Percentiles rank a stretch among this genome's conserved stretches.
phyloP scores from a whole-genome alignment of 2,329 filamentous ascomycete species.

The Cladophialophora yegresii region DNA sequence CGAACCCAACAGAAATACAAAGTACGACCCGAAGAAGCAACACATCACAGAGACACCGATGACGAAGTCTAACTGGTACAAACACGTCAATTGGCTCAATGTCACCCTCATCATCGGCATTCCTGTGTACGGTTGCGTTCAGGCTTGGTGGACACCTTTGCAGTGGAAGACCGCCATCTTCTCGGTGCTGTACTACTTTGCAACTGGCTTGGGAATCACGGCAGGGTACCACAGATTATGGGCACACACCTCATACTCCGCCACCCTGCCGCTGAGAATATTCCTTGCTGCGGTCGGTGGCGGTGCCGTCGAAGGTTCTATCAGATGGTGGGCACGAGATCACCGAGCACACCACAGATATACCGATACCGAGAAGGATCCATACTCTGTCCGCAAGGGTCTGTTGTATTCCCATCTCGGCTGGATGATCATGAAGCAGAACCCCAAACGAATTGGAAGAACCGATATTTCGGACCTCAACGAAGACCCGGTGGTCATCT shows the following conservation, averaged over 20 bases:
- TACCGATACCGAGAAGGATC: conserved; percentile 89
- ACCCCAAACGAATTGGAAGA: conserved; percentile 82
- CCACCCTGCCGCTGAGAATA: conserved; percentile 71
- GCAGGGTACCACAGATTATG: conserved; percentile 80
- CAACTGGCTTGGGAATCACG: conserved; percentile 77
- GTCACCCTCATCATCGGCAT: conserved; percentile 76
- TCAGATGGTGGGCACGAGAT: conserved; percentile 85
- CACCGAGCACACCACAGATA: conserved; percentile 89
- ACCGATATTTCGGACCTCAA: conserved; percentile 88
- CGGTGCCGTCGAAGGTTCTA: conserved; percentile 81
- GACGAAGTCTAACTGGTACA: conserved; percentile 81
- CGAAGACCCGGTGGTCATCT: conserved; percentile 80
- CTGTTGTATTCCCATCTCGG: conserved; percentile 80
- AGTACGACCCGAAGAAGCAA: conserved; percentile 68
- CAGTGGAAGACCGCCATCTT: conserved; percentile 71
- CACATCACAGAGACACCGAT: conserved; percentile 84
- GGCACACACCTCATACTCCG: conserved; percentile 84
- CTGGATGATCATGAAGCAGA: conserved; percentile 94
- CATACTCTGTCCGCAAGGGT: conserved; percentile 87
- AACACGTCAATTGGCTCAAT: conserved; percentile 94
- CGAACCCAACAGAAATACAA: conserved; percentile 56
- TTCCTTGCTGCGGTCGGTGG: conserved; percentile 80
- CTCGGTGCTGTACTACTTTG: conserved; percentile 78
- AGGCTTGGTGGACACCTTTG: conserved; percentile 76
- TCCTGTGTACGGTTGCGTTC: conserved; percentile 71